Evolutionary conservation across 306 rosid species (phyloP).

Genomic region (Cicer pinnatifidum): DNA sequence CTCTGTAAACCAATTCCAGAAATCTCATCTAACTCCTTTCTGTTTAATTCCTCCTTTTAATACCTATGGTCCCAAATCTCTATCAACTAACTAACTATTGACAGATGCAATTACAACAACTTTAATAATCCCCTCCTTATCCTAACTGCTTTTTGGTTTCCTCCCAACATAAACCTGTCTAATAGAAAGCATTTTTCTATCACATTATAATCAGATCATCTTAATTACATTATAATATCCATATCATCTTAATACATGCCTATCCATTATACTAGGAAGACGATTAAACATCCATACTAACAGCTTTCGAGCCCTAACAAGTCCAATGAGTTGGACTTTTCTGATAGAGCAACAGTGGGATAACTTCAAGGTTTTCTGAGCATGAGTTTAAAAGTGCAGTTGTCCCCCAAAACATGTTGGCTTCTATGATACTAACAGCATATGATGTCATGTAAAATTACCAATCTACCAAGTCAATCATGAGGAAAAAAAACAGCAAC

Average conservation of each 20-base stretch:
- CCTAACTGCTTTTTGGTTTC: background rate
- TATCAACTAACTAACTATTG: background rate
- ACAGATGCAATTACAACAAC: background rate
- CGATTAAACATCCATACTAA: conserved; percentile 4
- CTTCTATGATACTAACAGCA: background rate
- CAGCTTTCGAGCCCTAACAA: conserved; percentile 35
- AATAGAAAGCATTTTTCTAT: background rate
- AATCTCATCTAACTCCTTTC: background rate
- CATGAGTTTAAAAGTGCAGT: conserved; percentile 8
- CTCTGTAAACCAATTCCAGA: background rate
- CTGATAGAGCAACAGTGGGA: conserved; percentile 15
- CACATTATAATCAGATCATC: conserved; percentile 28
- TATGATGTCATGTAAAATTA: conserved; percentile 34
- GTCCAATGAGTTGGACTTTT: conserved; percentile 20
- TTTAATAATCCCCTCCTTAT: background rate
- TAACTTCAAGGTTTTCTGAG: background rate
- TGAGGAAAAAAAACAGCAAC: background rate
- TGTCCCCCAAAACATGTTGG: conserved; percentile 23
- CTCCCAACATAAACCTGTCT: background rate
- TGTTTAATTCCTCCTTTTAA: conserved; percentile 4
- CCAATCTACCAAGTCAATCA: conserved; percentile 18
- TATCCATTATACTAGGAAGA: conserved; percentile 6
- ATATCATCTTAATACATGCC: conserved; percentile 30
- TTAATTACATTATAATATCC: conserved; percentile 16
- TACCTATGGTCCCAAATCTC: background rate